These are phyloP conservation scores for Nigrospora sphaerica DNA, from an alignment of 2,329 filamentous ascomycete genomes.

Conservation along the genomic window DNA sequence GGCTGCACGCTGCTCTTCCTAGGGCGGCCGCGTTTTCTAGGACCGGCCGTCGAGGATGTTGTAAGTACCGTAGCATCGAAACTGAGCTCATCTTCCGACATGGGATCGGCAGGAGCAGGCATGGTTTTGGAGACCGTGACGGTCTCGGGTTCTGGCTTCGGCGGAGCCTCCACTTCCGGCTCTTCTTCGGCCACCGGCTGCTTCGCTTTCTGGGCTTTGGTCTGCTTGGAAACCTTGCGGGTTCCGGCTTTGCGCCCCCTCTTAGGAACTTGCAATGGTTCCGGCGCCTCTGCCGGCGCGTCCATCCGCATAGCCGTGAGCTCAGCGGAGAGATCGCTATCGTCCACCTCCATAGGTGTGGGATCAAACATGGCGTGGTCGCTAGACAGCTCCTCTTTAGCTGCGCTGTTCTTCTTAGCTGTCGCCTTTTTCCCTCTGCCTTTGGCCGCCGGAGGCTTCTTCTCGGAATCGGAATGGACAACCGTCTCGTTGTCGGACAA, in stretches of 20 bases:
- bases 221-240: slow-evolving; percentile 47
- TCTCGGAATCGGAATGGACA: slow-evolving; percentile 38
- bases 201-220: slow-evolving; percentile 31
- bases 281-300: slow-evolving; percentile 32
- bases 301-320: slow-evolving; percentile 41
- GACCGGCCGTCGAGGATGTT: slow-evolving; percentile 13
- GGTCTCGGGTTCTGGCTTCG: slow-evolving; percentile 15
- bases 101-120: slow-evolving; percentile 5
- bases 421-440: slow-evolving; percentile 19
- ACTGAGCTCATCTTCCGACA: slow-evolving; percentile 30
- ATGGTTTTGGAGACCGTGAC: slow-evolving; percentile 4
- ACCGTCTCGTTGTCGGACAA: slow-evolving; percentile 43
- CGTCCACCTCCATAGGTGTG: slow-evolving; percentile 32
- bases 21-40: slow-evolving; percentile 25
- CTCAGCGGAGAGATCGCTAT: slow-evolving; percentile 44
- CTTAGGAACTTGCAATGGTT: slow-evolving; percentile 40
- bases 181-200: slow-evolving; percentile 15
- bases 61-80: slow-evolving; percentile 33
- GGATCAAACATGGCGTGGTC: slow-evolving; percentile 49
- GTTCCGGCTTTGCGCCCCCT: slow-evolving; percentile 44
- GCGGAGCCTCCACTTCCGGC: slow-evolving; percentile 10
- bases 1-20: slow-evolving; percentile 19
- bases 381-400: slow-evolving; percentile 20
- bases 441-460: slow-evolving; percentile 24
- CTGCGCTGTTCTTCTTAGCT: slow-evolving; percentile 15